Evolutionary conservation across 768 basidiomycete species (phyloP).

Genomic region (Cystofilobasidium macerans): DNA sequence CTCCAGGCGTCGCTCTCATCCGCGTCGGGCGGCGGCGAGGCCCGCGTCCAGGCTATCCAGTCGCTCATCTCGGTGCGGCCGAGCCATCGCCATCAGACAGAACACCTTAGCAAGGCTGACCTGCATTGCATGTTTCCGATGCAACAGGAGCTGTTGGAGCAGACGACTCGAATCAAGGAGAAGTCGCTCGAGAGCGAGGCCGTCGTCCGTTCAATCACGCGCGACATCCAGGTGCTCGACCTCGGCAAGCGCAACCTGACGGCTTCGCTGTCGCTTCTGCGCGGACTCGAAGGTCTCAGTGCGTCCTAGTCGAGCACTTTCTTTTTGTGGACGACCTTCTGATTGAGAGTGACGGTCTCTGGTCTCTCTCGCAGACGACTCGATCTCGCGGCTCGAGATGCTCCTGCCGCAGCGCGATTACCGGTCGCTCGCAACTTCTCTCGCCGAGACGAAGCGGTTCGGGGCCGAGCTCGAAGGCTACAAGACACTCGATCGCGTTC

Average conservation of each 20-base stretch:
- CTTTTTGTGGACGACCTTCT: too few relatives aligned
- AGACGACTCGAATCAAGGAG: constrained; percentile 91
- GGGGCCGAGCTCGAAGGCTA: constrained; percentile 68
- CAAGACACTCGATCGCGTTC: constrained; percentile 61
- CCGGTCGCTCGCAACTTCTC: constrained; percentile 53
- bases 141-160: constrained; percentile 72
- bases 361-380: constrained; percentile 52
- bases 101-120: too few relatives aligned
- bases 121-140: too few relatives aligned
- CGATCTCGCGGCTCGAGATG: constrained; percentile 66
- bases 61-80: neutral
- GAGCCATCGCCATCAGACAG: too few relatives aligned
- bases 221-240: constrained; percentile 90
- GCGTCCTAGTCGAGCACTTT: constrained; percentile 32
- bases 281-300: constrained; percentile 90
- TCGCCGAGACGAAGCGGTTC: constrained; percentile 55
- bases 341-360: neutral
- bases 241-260: constrained; percentile 83
- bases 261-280: constrained; percentile 75
- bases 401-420: constrained; percentile 69
- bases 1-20: neutral
- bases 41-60: neutral
- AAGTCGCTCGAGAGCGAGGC: constrained; percentile 96
- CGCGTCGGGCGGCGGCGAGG: neutral
- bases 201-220: constrained; percentile 86